Percentiles rank a stretch among this genome's conserved stretches.
phyloP scores from a whole-genome alignment of 371 early-diverging fungal species.

The Syncephalastrum sp. region DNA sequence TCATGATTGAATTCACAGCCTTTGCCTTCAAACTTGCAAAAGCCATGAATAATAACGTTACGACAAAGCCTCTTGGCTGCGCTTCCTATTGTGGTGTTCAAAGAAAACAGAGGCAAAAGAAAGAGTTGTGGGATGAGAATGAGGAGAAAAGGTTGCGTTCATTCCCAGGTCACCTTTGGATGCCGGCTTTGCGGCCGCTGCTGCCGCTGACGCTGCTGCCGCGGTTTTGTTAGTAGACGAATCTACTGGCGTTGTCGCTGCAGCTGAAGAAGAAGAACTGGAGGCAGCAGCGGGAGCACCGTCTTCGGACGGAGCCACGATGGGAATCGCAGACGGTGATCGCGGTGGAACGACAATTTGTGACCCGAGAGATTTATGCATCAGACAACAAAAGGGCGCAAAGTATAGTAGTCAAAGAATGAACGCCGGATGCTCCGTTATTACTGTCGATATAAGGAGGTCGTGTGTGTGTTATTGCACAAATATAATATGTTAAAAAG shows the following conservation, averaged over 20 bases:
- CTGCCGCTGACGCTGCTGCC: neutral
- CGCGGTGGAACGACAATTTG: conserved; percentile 46
- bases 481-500: no score
- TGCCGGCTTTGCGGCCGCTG: conserved; percentile 22
- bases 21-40: conserved; percentile 81
- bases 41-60: conserved; percentile 84
- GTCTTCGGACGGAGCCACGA: conserved; percentile 49
- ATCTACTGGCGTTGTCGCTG: conserved; percentile 18
- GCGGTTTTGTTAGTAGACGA: conserved; percentile 19
- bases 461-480: no score
- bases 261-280: conserved; percentile 12
- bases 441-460: no score
- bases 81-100: neutral
- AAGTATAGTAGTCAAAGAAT: no score
- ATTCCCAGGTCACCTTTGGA: conserved; percentile 41
- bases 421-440: no score
- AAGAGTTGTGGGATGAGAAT: neutral
- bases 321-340: conserved; percentile 58
- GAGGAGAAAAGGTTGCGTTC: neutral
- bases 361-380: conserved; percentile 31
- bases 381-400: neutral
- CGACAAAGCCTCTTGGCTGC: conserved; percentile 65
- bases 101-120: neutral
- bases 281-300: conserved; percentile 1
- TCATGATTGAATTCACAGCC: conserved; percentile 89